Evolutionary conservation across 495 filamentous ascomycete species (phyloP), one percentile per base, ranked within the genome.

Genomic region (Penicillium simplicissimum): DNA sequence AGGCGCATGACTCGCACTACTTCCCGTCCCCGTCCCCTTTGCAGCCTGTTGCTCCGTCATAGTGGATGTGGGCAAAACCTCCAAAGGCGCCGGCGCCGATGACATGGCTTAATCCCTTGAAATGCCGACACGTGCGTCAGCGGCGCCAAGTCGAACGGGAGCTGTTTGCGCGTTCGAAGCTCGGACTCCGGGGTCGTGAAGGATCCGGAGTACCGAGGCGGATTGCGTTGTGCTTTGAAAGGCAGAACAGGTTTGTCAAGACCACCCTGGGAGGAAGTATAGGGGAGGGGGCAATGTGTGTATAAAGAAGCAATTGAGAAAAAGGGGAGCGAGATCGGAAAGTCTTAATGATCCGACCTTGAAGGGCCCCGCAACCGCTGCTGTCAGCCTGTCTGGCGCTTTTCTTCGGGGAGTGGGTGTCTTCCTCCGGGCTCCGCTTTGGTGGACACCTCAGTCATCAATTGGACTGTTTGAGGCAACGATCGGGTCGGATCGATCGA

Each of bases 331-430:
- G 56, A 61, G 51, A 52, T 57, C 25, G 42, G 45, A 34, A 42
- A 37, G 45, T 61, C 59, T 68, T 21, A 58, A 63, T 56, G 42
- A 56, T 59, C 48, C 43, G 43, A 28, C 33, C 59, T 52, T 35
- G 21, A 40, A 57, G 45, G 63, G 71, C 71, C 73, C 73, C 74
- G 72, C 74, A 63, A 63, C 67, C 65, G 68, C 67, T 53, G 65
- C 28, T 28, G n/a, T n/a, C n/a, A n/a, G n/a, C n/a, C n/a, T n/a
- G 19, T 13, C 8, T 14, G 14, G 38, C 4, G 38, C 11, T 43
- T 60, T 61, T 55, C 47, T 57, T 66, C 73, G 75, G 73, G 73
- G 75, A 77, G 73, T n/a, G 45, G 53, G 1, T 51, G 57, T 7
- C 37, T 53, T 61, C 55, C 73, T 77, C 75, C 75, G 66, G 63